Conservation (phyloP, 495 filamentous ascomycete species). For the Neurospora terricola region DNA sequence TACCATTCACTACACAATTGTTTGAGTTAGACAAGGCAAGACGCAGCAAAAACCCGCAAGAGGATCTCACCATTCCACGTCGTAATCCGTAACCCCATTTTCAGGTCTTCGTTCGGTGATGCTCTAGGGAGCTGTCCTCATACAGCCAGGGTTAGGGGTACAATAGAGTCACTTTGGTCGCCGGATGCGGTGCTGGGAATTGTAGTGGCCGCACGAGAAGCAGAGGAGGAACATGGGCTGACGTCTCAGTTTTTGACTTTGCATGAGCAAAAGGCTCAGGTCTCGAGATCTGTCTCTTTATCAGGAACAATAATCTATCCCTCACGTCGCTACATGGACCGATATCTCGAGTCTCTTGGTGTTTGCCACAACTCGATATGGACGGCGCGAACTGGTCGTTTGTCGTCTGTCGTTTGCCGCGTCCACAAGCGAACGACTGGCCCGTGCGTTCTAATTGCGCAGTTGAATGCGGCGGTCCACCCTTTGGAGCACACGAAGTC, state of each 20-base stretch:
- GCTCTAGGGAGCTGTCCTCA: background rate
- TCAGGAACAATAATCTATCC: background rate
- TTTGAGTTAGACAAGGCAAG: background rate
- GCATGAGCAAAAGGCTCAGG: background rate
- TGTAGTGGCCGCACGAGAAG: background rate
- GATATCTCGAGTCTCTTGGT: background rate
- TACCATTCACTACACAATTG: slow-evolving; percentile 70
- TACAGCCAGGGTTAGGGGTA: background rate
- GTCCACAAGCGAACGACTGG: background rate
- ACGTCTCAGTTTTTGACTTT: background rate
- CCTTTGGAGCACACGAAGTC: slow-evolving; percentile 3
- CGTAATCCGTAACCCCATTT: slow-evolving; percentile 73
- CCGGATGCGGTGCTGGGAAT: background rate
- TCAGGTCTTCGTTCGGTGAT: background rate
- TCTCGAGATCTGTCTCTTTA: background rate
- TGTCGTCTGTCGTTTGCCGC: too few species aligned
- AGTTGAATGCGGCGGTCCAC: background rate
- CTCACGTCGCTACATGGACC: background rate
- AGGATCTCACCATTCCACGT: slow-evolving; percentile 70
- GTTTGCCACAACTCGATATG: background rate
- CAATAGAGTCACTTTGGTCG: background rate
- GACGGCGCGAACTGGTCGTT: too few species aligned
- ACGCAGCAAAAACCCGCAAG: slow-evolving; percentile 13
- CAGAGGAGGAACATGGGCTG: background rate
- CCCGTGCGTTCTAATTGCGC: background rate